Evolutionary conservation across 106 monocot species (phyloP).

Genomic region (Dactylorhiza incarnata): DNA sequence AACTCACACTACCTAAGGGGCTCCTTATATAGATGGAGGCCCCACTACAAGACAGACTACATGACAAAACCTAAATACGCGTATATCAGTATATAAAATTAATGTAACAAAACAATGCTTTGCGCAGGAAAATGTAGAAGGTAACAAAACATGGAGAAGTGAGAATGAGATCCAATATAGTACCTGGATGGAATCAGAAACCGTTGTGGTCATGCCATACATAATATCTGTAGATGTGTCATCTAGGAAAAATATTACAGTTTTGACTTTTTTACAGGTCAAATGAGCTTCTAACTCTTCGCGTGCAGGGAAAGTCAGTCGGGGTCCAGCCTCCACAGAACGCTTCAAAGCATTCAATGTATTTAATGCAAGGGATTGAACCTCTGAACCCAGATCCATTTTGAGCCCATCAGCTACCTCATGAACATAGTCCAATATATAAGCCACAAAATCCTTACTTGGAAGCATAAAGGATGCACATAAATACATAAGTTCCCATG

Average conservation of each 20-base stretch:
- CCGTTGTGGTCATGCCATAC: conserved; percentile 94
- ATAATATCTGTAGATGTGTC: conserved; percentile 96
- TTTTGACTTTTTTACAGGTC: conserved; percentile 67
- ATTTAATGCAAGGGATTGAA: conserved; percentile 72
- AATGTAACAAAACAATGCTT: neutral
- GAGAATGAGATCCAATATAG: neutral
- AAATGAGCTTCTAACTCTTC: conserved; percentile 94
- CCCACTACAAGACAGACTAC: too few species aligned
- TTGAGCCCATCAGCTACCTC: conserved; percentile 59
- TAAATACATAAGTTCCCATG: conserved; percentile 94
- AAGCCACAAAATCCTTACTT: conserved; percentile 85
- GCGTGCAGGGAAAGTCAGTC: conserved; percentile 59
- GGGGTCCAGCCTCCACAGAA: conserved; percentile 80
- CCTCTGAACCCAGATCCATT: conserved; percentile 41
- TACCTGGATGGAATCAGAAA: conserved; percentile 96
- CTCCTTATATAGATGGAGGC: too few species aligned
- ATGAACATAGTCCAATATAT: conserved; percentile 89
- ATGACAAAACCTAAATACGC: too few species aligned
- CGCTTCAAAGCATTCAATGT: conserved; percentile 84
- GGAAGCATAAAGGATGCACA: conserved; percentile 93
- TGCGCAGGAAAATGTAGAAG: neutral
- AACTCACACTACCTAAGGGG: too few species aligned
- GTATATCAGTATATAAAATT: too few species aligned
- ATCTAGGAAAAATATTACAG: conserved; percentile 91
- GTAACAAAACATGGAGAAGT: neutral